Evolutionary conservation across 1,284 basidiomycete species (phyloP).

Genomic region (Cystobasidiaceae sp.): DNA sequence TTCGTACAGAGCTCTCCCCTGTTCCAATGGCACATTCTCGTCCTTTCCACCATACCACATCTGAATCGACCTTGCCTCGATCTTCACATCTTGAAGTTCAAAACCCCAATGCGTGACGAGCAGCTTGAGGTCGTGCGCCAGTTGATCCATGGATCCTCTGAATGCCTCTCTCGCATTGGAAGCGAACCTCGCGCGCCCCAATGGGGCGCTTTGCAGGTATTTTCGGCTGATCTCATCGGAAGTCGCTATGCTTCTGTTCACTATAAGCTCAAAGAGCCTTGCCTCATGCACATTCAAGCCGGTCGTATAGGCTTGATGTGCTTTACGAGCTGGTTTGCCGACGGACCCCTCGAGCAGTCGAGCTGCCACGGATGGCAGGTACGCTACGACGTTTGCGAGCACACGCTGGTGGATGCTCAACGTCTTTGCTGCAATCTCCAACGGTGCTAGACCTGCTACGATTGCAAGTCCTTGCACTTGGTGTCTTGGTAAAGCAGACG

Average conservation of each 20-base stretch:
- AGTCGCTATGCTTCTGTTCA: background rate
- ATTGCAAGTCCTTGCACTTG: background rate
- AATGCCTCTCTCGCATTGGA: background rate
- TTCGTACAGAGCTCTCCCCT: background rate
- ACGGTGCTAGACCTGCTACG: background rate
- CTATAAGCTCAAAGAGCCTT: background rate
- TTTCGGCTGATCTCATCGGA: background rate
- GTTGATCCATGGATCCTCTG: background rate
- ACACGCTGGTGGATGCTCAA: background rate
- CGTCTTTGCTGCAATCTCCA: background rate
- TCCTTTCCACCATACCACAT: background rate
- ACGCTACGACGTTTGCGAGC: background rate
- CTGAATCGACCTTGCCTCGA: background rate
- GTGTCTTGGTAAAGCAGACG: background rate
- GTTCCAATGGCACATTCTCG: background rate
- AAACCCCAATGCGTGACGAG: slow-evolving; percentile 3
- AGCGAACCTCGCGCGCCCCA: background rate
- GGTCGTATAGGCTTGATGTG: background rate
- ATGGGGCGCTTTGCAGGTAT: background rate
- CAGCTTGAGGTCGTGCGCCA: background rate
- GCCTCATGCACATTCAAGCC: background rate
- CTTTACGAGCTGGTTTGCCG: too few relatives aligned
- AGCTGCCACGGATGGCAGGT: too few relatives aligned
- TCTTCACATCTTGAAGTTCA: background rate
- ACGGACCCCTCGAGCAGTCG: too few relatives aligned